A percentile compares a stretch with the other conserved stretches of the same genome.
phyloP scores from a whole-genome alignment of 768 basidiomycete genomes.

The Suillus plorans region DNA sequence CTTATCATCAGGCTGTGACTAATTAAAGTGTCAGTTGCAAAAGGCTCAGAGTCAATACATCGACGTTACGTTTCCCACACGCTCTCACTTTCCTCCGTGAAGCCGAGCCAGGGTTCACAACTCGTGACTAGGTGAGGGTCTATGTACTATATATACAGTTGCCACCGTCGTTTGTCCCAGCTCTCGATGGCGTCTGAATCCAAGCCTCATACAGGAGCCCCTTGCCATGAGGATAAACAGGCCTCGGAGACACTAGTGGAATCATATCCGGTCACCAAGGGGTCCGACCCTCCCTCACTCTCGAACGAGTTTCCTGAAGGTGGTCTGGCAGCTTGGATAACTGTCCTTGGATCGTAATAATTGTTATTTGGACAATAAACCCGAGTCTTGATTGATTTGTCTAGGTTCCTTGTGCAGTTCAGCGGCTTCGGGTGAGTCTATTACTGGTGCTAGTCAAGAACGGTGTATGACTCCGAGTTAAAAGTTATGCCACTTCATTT shows the following conservation, averaged over 20 bases:
- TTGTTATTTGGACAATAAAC: not conserved
- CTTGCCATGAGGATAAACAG: not conserved
- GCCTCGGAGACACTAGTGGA: not conserved
- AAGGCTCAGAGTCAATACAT: not conserved
- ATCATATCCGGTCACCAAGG: no score
- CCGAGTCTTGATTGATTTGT: not conserved
- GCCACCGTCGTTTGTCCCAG: not conserved
- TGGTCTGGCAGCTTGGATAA: constrained; percentile 25
- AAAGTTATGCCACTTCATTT: constrained; percentile 35
- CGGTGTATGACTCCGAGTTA: not conserved
- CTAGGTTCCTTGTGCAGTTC: constrained; percentile 32
- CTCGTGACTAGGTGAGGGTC: not conserved
- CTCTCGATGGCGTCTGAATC: not conserved
- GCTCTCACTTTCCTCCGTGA: not conserved
- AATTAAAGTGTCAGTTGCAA: not conserved
- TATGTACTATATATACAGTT: not conserved
- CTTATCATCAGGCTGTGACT: not conserved
- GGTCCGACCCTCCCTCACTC: not conserved
- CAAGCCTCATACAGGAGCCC: not conserved
- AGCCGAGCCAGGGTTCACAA: not conserved
- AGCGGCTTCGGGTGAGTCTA: constrained; percentile 32
- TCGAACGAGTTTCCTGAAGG: constrained; percentile 27
- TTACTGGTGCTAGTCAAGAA: not conserved
- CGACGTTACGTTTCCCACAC: not conserved
- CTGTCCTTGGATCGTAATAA: constrained; percentile 24